Percentiles rank a stretch among this genome's conserved stretches.
These are phyloP conservation scores for Aspergillus homomorphus DNA, from an alignment of 495 filamentous ascomycete species.

Conservation along the genomic window DNA sequence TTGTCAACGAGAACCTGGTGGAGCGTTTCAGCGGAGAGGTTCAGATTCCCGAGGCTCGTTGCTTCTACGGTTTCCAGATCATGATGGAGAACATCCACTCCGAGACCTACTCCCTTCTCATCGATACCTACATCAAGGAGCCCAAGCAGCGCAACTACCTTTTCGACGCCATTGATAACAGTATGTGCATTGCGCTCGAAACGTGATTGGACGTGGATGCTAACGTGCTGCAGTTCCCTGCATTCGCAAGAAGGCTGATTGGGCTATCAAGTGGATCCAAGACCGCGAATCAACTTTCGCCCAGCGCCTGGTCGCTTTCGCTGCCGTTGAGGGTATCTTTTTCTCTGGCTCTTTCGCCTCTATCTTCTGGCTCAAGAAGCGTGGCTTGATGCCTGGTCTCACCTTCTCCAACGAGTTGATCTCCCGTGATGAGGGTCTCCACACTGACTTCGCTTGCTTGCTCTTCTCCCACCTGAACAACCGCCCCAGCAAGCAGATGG, in stretches of 20 bases:
- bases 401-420: conserved; percentile 99
- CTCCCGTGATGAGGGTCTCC: conserved; percentile 97
- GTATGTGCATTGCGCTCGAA: conserved; percentile 42
- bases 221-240: conserved; percentile 66
- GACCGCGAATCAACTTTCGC: conserved; percentile 92
- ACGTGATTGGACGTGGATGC: conserved; percentile 7
- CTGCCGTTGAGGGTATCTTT: conserved; percentile 98
- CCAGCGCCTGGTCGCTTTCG: conserved; percentile 93
- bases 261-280: conserved; percentile 92
- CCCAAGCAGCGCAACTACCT: conserved; percentile 91
- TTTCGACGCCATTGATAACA: conserved; percentile 98
- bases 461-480: conserved; percentile 93
- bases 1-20: conserved; percentile 98
- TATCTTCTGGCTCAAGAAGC: conserved; percentile 99
- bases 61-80: conserved; percentile 99
- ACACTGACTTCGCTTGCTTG: conserved; percentile 98
- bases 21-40: conserved; percentile 98
- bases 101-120: conserved; percentile 98
- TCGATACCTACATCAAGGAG: conserved; percentile 99
- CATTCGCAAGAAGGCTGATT: conserved; percentile 97
- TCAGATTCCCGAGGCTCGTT: conserved; percentile 95
- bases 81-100: conserved; percentile 99
- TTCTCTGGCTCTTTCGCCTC: conserved; percentile 99
- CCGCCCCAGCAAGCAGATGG: conserved; percentile 75
- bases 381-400: conserved; percentile 95